Evolutionary conservation across 139 green algal genomes (phyloP).

Genomic region (Chlamydomonas sp.): DNA sequence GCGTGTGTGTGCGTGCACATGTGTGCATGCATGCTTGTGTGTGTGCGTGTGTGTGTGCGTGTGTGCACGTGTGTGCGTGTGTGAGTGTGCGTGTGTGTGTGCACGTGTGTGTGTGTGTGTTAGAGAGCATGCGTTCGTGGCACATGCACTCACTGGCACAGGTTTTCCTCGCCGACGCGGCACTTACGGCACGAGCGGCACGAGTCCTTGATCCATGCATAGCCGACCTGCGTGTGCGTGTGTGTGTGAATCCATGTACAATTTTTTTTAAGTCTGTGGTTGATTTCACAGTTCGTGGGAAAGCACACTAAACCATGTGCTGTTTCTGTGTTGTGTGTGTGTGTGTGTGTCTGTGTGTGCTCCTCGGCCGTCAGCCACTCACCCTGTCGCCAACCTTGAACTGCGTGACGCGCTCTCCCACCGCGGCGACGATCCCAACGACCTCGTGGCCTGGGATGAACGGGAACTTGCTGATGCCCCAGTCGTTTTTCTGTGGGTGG

Average conservation of each 20-base stretch:
- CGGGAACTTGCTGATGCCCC: conserved; percentile 27
- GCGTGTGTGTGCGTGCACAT: no score
- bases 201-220: conserved; percentile 31
- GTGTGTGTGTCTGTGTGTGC: not conserved
- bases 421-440: not conserved
- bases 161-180: conserved; percentile 44
- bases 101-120: no score
- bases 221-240: not conserved
- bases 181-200: conserved; percentile 48
- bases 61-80: no score
- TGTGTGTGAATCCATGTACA: not conserved
- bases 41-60: no score
- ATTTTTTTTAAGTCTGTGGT: not conserved
- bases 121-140: no score
- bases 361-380: not conserved
- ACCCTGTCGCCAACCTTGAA: not conserved
- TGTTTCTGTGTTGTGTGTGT: conserved; percentile 5
- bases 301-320: not conserved
- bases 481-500: conserved; percentile 31
- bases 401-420: no score
- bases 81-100: no score
- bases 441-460: conserved; percentile 37
- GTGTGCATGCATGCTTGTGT: no score
- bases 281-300: not conserved
- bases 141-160: no score